Conservation (phyloP, 305 asterid genomes). For the Plantago coronopus region DNA sequence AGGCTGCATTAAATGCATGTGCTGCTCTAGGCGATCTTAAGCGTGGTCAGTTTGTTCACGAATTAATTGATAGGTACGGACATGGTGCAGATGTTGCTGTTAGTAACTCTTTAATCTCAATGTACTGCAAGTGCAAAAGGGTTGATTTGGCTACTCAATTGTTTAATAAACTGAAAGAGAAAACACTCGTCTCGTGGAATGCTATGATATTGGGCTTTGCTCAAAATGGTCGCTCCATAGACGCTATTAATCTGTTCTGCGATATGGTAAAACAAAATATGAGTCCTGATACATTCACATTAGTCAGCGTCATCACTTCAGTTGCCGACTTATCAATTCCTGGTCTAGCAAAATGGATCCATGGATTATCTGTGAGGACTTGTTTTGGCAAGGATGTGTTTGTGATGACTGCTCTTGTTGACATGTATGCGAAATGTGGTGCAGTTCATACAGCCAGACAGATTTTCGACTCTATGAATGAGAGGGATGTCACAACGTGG, state of each 20-base stretch:
- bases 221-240: constrained; percentile 53
- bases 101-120: constrained; percentile 72
- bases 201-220: constrained; percentile 87
- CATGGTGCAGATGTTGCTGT: constrained; percentile 59
- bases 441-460: constrained; percentile 64
- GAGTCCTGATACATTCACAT: constrained; percentile 77
- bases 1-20: constrained; percentile 82
- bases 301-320: constrained; percentile 79
- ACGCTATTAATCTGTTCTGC: constrained; percentile 62
- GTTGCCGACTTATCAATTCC: constrained; percentile 75
- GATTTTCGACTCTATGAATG: constrained; percentile 59
- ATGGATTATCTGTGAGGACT: constrained; percentile 57
- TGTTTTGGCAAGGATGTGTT: constrained; percentile 52
- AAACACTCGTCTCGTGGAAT: constrained; percentile 84
- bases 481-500: constrained; percentile 83
- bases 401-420: constrained; percentile 81
- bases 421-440: constrained; percentile 94
- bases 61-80: constrained; percentile 38
- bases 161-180: constrained; percentile 43
- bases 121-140: constrained; percentile 86
- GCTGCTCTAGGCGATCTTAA: constrained; percentile 49
- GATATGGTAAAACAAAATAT: constrained; percentile 50
- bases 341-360: constrained; percentile 86
- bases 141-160: constrained; percentile 58
- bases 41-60: constrained; percentile 62